phyloP scores from a whole-genome alignment of 1,284 basidiomycete species.

The Marasmius sp. region DNA sequence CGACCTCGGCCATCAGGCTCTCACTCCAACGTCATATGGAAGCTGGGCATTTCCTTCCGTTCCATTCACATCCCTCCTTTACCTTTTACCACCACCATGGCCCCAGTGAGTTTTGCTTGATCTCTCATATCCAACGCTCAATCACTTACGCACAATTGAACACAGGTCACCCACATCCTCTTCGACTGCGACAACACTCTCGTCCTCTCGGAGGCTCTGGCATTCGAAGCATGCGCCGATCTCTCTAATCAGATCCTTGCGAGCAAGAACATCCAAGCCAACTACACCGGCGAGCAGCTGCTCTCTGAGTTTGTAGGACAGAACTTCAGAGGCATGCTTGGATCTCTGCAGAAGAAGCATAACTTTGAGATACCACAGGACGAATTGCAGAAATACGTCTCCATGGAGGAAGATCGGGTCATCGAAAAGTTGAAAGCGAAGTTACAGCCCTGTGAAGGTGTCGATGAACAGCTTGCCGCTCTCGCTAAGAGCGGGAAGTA shows the following conservation, averaged over 20 bases:
- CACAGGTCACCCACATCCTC: constrained; percentile 23
- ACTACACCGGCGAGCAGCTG: constrained; percentile 24
- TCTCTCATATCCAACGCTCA: neutral
- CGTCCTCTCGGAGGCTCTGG: constrained; percentile 24
- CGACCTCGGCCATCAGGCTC: no score
- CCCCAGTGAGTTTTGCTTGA: neutral
- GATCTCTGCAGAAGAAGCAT: constrained; percentile 21
- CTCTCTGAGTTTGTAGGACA: constrained; percentile 26
- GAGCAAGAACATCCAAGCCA: constrained; percentile 16
- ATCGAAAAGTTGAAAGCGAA: constrained; percentile 21
- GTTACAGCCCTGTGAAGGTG: constrained; percentile 20
- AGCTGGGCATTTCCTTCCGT: no score
- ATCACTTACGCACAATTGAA: neutral
- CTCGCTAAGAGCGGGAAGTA: constrained; percentile 17
- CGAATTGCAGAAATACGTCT: constrained; percentile 21
- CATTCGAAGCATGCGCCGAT: constrained; percentile 26
- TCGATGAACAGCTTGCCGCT: constrained; percentile 14
- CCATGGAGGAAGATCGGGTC: constrained; percentile 23
- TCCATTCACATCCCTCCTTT: neutral
- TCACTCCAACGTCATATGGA: no score
- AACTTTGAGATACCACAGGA: constrained; percentile 16
- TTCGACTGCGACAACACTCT: constrained; percentile 30
- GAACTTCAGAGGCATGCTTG: constrained; percentile 28
- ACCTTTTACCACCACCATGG: neutral
- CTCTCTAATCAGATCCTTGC: constrained; percentile 24